Evolutionary conservation across 2,329 filamentous ascomycete genomes (phyloP).

Genomic region (Exophiala aquamarina): DNA sequence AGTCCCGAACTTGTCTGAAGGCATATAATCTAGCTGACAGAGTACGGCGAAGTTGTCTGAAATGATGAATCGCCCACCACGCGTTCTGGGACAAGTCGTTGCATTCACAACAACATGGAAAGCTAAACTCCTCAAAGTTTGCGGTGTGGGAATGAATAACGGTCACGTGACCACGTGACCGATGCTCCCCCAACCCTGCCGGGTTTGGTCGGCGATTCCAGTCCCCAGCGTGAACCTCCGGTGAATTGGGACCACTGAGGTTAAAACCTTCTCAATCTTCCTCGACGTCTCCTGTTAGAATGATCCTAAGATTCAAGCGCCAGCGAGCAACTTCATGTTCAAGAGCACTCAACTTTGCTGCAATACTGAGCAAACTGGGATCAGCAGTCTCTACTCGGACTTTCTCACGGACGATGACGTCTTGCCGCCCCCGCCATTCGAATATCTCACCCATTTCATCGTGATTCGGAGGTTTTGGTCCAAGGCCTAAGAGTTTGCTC

Average conservation of each 20-base stretch:
- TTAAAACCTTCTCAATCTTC: slow-evolving; percentile 18
- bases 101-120: too few relatives aligned
- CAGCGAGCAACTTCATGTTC: slow-evolving; percentile 70
- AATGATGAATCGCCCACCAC: too few relatives aligned
- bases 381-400: slow-evolving; percentile 85
- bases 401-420: slow-evolving; percentile 87
- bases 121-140: not conserved
- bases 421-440: slow-evolving; percentile 60
- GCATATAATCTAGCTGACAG: too few relatives aligned
- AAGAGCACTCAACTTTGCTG: slow-evolving; percentile 78
- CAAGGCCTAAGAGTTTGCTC: slow-evolving; percentile 51
- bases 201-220: too few relatives aligned
- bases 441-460: slow-evolving; percentile 81
- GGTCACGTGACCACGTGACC: slow-evolving; percentile 1
- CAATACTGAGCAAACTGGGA: slow-evolving; percentile 77
- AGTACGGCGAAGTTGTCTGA: too few relatives aligned
- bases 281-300: slow-evolving; percentile 63
- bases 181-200: too few relatives aligned
- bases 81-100: too few relatives aligned
- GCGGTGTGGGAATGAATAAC: not conserved
- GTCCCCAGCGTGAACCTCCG: too few relatives aligned
- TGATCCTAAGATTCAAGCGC: slow-evolving; percentile 69
- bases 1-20: too few relatives aligned
- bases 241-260: not conserved
- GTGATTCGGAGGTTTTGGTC: slow-evolving; percentile 59